Evolutionary conservation across 2,329 filamentous ascomycete genomes (phyloP).

Genomic region (Exophiala bonariae): DNA sequence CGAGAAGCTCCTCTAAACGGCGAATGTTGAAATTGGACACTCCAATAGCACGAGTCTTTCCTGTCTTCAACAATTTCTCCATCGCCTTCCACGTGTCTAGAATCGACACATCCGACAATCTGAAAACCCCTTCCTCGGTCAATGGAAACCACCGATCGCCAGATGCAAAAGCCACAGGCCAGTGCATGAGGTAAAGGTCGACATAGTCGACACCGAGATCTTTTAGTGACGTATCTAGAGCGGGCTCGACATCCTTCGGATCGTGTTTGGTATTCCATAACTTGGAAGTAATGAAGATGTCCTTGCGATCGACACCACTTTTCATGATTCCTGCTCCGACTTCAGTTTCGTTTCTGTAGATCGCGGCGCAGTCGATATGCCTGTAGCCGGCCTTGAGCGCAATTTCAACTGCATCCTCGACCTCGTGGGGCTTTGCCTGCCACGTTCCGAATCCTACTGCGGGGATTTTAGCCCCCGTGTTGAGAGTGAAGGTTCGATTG

Average conservation of each 20-base stretch:
- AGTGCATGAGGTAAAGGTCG: constrained; percentile 55
- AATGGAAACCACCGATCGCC: constrained; percentile 51
- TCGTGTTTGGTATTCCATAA: constrained; percentile 60
- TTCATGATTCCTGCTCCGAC: constrained; percentile 48
- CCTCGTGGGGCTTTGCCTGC: constrained; percentile 44
- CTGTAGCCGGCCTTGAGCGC: constrained; percentile 42
- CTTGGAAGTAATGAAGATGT: constrained; percentile 56
- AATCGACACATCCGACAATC: constrained; percentile 37
- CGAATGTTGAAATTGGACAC: constrained; percentile 42
- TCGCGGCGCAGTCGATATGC: constrained; percentile 48
- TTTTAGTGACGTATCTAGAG: constrained; percentile 49
- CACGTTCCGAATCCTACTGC: constrained; percentile 35
- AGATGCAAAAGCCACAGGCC: constrained; percentile 49
- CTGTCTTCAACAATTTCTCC: constrained; percentile 42
- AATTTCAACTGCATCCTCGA: constrained; percentile 48
- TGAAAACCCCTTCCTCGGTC: constrained; percentile 36
- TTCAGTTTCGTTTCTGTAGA: constrained; percentile 46
- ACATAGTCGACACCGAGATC: constrained; percentile 55
- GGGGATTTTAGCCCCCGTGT: constrained; percentile 34
- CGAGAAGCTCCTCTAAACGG: constrained; percentile 21
- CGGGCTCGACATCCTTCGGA: constrained; percentile 50
- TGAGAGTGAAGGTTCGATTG: constrained; percentile 30
- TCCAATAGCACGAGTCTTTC: constrained; percentile 42
- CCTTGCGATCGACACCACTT: constrained; percentile 24
- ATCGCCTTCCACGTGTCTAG: constrained; percentile 44